phyloP scores from a whole-genome alignment of 1,139 yeast genomes.

The Scheffersomyces segobiensis region DNA sequence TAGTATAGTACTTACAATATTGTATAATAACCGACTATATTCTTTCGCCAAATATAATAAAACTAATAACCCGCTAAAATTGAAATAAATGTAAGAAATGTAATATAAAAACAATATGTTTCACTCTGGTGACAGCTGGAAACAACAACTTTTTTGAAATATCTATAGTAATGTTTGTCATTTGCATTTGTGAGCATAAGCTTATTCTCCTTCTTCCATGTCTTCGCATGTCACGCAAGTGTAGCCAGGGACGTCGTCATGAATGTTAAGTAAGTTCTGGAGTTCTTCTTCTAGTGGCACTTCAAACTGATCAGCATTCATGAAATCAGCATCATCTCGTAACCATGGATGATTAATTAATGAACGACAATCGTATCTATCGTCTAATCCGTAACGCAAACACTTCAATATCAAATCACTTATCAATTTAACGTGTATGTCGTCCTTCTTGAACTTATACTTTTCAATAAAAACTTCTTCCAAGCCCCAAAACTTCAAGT shows the following conservation, averaged over 20 bases:
- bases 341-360: conserved; percentile 74
- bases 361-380: conserved; percentile 15
- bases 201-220: conserved; percentile 5
- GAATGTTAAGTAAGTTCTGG: conserved; percentile 8
- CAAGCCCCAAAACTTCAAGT: conserved; percentile 70
- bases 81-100: neutral
- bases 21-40: neutral
- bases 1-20: neutral
- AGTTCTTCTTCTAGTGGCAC: conserved; percentile 7
- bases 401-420: conserved; percentile 51
- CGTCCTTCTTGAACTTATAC: conserved; percentile 51
- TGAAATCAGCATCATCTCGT: conserved; percentile 60
- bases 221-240: conserved; percentile 21
- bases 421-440: conserved; percentile 25
- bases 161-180: neutral
- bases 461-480: conserved; percentile 68
- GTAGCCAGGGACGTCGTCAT: conserved; percentile 30
- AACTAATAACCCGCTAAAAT: neutral
- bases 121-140: neutral
- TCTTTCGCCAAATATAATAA: neutral
- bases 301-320: conserved; percentile 34
- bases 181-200: neutral
- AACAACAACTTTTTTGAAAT: neutral
- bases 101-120: neutral
- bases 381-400: conserved; percentile 80